A percentile compares a stretch with the other conserved stretches of the same genome.
phyloP scores from a whole-genome alignment of 768 basidiomycete species.

The Hypsizygus marmoreus region DNA sequence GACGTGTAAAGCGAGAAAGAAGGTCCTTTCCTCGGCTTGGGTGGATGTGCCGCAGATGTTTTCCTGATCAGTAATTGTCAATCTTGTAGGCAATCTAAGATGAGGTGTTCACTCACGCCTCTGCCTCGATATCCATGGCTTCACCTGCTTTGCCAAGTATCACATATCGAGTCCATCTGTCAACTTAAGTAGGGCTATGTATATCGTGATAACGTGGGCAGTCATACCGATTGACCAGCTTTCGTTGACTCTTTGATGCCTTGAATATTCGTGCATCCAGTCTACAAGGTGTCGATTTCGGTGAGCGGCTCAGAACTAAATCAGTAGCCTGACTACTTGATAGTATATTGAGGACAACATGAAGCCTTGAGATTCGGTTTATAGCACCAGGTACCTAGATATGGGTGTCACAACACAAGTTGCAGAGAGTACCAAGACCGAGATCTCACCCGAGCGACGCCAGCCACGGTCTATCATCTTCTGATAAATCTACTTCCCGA shows the following conservation, averaged over 20 bases:
- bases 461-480: conserved; percentile 84
- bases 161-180: conserved; percentile 76
- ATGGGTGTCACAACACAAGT: neutral
- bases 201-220: neutral
- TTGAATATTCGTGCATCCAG: conserved; percentile 68
- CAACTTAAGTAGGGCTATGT: conserved; percentile 1
- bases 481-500: conserved; percentile 64
- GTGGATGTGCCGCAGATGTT: too few relatives aligned
- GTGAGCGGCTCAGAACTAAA: conserved; percentile 5
- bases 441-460: conserved; percentile 66
- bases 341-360: conserved; percentile 95
- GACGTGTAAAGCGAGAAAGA: conserved; percentile 46
- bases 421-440: neutral
- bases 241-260: conserved; percentile 73
- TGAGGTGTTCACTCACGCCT: too few relatives aligned
- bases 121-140: conserved; percentile 26
- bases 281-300: conserved; percentile 34
- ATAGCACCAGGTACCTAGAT: conserved; percentile 72
- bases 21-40: conserved; percentile 22
- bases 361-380: conserved; percentile 80
- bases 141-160: conserved; percentile 42
- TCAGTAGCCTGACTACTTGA: conserved; percentile 54
- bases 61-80: too few relatives aligned
- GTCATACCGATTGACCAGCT: conserved; percentile 67
- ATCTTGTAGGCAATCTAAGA: too few relatives aligned